Base-by-base conservation (phyloP, 1,284 basidiomycete genomes). In the Malassezia equina region DNA sequence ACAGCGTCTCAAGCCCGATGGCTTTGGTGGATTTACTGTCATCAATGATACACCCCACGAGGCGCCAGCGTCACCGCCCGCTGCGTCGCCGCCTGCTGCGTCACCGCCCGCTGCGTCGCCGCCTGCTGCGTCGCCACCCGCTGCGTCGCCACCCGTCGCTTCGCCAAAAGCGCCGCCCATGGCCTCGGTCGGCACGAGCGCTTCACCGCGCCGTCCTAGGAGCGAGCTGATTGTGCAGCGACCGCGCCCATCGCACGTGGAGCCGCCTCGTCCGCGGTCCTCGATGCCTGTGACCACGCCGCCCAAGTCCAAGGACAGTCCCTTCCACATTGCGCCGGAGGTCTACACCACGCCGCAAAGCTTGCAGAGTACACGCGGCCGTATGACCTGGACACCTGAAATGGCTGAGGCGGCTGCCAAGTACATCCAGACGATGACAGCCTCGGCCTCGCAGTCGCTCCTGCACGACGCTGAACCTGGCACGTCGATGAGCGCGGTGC, bases 351-450 rank as follows among this genome's bases (percentile, higher is more conserved):
- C 55, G 32, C 55, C 55, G 28, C 39, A 42, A 21, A 34, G 27
- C 25, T 15, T 52, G 33, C 48, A 51, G 27, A 41, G 44, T 17
- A 31, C 27, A 11, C 15, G 28, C 5, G 48, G 43, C n/a, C 54
- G 54, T 27, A 51, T 56, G 43, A 56, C 54, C n/a, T 56, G 54
- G 54, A 56, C 54, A 25, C 54, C 54, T 11, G 54, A 51, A 31
- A 46, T 56, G 41, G 54, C 54, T 11, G 53, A 55, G 44, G 53
- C 53, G 6, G 53, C 53, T 4, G 53, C 53, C 19, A 55, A 55
- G 53, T 55, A 55, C 24, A 46, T 56, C 34, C 54, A 56, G 49
- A 21, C 42, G 8, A 51, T 56, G 42, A 56, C 54, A 9, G 23
- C 41, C 9, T 46, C 42, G 3, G 54, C 49, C 3, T 56, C 41